phyloP scores from a whole-genome alignment of 768 basidiomycete genomes.

The Auricularia sp. region DNA sequence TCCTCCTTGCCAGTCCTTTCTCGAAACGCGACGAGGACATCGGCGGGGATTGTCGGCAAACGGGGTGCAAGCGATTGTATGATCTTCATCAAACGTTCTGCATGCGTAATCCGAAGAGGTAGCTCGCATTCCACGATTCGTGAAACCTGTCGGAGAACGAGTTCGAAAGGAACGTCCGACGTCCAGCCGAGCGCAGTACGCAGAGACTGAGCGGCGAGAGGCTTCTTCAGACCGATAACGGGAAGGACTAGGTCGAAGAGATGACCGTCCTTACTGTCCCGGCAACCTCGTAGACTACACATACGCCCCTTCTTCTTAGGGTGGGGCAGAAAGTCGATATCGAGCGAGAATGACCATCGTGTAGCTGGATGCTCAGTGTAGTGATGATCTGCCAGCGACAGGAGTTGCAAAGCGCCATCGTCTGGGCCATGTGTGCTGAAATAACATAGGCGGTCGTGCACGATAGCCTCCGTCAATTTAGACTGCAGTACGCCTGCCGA shows the following conservation, averaged over 20 bases:
- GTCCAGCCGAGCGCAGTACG: neutral
- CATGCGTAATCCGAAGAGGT: neutral
- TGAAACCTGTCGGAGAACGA: neutral
- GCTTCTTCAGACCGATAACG: neutral
- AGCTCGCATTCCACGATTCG: neutral
- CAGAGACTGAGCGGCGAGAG: neutral
- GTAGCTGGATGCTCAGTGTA: neutral
- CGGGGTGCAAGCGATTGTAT: neutral
- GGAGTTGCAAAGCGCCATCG: neutral
- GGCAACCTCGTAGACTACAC: neutral
- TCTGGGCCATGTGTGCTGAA: neutral
- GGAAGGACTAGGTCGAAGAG: neutral
- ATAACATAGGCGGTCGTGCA: neutral
- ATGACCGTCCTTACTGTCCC: neutral
- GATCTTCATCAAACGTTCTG: neutral
- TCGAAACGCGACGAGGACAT: neutral
- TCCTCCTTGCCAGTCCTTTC: neutral
- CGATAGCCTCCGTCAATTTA: neutral
- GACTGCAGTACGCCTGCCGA: neutral
- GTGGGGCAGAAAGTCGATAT: neutral
- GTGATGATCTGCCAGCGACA: neutral
- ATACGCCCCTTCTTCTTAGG: neutral
- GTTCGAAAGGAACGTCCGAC: neutral
- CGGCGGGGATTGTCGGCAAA: neutral
- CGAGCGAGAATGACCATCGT: neutral